These are phyloP conservation scores for Bimuria novae-zelandiae DNA, from an alignment of 2,329 filamentous ascomycete genomes.

Conservation along the genomic window DNA sequence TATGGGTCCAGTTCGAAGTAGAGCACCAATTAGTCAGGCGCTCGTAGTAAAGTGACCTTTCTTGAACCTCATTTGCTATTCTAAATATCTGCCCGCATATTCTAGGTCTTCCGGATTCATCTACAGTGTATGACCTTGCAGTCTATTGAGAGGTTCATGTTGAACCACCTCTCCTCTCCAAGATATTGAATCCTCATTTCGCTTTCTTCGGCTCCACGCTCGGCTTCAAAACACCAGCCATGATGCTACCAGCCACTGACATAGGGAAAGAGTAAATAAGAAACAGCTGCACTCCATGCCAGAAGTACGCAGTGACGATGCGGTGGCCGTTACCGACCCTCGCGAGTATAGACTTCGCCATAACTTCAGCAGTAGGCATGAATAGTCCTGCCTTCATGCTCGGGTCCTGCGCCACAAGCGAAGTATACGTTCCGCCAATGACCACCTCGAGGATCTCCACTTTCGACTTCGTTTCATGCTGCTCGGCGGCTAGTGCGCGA, in stretches of 20 bases:
- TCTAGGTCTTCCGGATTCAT: too few species aligned
- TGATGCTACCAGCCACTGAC: slow-evolving; percentile 11
- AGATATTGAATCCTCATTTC: not conserved
- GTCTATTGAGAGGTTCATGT: too few species aligned
- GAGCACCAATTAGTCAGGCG: too few species aligned
- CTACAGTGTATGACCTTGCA: too few species aligned
- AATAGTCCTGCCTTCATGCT: slow-evolving; percentile 6
- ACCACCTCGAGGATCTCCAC: slow-evolving; percentile 14
- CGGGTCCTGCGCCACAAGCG: slow-evolving; percentile 9
- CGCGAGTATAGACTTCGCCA: slow-evolving; percentile 9
- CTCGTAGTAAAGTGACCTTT: too few species aligned
- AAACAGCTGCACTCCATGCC: slow-evolving; percentile 7
- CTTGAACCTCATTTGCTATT: too few species aligned
- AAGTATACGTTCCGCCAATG: slow-evolving; percentile 13
- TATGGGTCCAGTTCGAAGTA: too few species aligned
- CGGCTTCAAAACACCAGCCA: slow-evolving; percentile 18
- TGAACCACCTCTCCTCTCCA: too few species aligned
- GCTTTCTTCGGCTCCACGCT: slow-evolving; percentile 9
- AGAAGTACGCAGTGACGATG: slow-evolving; percentile 10
- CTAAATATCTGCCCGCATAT: too few species aligned
- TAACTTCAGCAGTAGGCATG: slow-evolving; percentile 11
- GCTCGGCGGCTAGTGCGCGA: slow-evolving; percentile 11
- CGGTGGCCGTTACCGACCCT: slow-evolving; percentile 13
- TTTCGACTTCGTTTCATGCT: not conserved
- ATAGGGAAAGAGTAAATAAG: slow-evolving; percentile 9